Base-by-base conservation (phyloP, 2,329 filamentous ascomycete species). In the Hypoxylon sp. region DNA sequence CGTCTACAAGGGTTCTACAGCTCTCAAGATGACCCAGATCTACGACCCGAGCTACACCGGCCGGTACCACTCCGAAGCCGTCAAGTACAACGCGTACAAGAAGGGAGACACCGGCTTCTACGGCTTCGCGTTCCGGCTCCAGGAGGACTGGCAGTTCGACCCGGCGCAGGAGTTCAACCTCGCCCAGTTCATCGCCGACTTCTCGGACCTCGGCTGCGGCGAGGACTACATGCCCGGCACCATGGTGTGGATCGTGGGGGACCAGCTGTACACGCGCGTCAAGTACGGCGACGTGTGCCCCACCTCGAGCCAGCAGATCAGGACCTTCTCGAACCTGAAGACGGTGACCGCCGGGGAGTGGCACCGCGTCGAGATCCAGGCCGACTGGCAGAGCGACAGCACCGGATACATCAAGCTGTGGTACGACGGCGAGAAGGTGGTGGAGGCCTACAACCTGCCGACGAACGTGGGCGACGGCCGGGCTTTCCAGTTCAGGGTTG, bases 161-260 rank as follows among this genome's bases (percentile, higher is more conserved):
- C 74, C 75, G 12, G 72, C 74, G 1, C 81, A 83, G 72, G 75
- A 72, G 51, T 85, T 81, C 75, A 83, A 84, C 74, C 72, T 84
- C 45, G 81, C 79, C 0, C 83, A 85, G 73, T 85, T 84, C 76
- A 85, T 85, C 68, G 81, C 82, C 58, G 78, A 84, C 66, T 83
- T 84, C 64, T 72, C 74, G 1, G 78, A 79, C 64, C 75, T 78
- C 2, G 74, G 76, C 48, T 83, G 82, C 68, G 77, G 65, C 59
- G 80, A 85, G 63, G 78, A 80, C 57, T 84, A 75, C 69, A 84
- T 84, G 81, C 83, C 82, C 0, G 78, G 77, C 14, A 80, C 77
- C 56, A 83, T 85, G 83, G 64, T 85, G 40, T 84, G 80, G 79
- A 67, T 84, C 55, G 70, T 74, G 28, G 80, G 80, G 6, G 71